Evolutionary conservation across 768 basidiomycete genomes (phyloP).

Genomic region (Pleurotus platypus): DNA sequence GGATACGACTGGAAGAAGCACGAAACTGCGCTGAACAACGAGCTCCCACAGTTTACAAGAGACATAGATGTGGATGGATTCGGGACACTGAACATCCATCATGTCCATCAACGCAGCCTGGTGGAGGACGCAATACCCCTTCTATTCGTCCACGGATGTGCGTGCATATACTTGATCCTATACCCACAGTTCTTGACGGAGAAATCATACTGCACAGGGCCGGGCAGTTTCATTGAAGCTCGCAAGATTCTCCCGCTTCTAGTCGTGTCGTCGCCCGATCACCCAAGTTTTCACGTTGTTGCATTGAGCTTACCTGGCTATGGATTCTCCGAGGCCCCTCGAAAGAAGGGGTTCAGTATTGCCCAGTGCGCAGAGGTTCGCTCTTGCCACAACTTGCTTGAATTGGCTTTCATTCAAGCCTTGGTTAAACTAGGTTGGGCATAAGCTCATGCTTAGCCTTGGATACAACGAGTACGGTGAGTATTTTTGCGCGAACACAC

Average conservation of each 20-base stretch:
- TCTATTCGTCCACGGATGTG: conserved; percentile 55
- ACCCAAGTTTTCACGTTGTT: conserved; percentile 64
- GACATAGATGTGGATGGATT: conserved; percentile 43
- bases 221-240: conserved; percentile 58
- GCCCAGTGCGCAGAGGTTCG: conserved; percentile 46
- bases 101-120: conserved; percentile 44
- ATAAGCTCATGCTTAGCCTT: conserved; percentile 45
- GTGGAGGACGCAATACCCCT: conserved; percentile 41
- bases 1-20: conserved; percentile 45
- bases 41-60: conserved; percentile 46
- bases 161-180: not conserved
- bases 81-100: conserved; percentile 47
- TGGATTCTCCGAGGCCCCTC: conserved; percentile 58
- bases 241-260: conserved; percentile 55
- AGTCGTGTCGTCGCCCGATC: conserved; percentile 32
- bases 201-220: conserved; percentile 37
- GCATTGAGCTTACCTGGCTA: conserved; percentile 55
- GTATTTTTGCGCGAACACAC: not conserved
- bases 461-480: conserved; percentile 46
- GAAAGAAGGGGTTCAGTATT: conserved; percentile 43
- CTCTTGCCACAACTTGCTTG: not conserved
- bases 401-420: not conserved
- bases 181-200: not conserved
- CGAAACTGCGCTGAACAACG: conserved; percentile 44
- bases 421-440: conserved; percentile 27